Percentiles rank a stretch among this genome's conserved stretches.
Evolutionary conservation across 2,329 filamentous ascomycete genomes (phyloP).

Genomic region (Emergomyces pasteurianus): DNA sequence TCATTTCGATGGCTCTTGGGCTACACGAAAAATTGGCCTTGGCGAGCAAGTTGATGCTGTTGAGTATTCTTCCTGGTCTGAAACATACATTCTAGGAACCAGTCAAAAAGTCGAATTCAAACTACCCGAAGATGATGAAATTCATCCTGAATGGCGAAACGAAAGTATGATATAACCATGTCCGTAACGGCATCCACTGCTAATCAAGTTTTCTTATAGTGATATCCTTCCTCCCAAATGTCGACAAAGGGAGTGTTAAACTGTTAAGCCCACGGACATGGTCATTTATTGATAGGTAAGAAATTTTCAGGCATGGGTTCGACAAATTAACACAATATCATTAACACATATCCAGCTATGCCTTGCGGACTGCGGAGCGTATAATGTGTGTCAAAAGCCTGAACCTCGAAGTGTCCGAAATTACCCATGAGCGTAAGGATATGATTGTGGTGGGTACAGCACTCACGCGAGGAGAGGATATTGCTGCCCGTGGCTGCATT

Average conservation of each 20-base stretch:
- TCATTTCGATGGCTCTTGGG: conserved; percentile 65
- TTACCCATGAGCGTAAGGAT: conserved; percentile 72
- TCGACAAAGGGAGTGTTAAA: conserved; percentile 61
- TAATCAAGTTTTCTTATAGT: conserved; percentile 22
- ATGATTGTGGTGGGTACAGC: conserved; percentile 78
- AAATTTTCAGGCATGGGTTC: not conserved
- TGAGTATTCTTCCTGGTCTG: conserved; percentile 62
- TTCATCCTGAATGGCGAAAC: conserved; percentile 66
- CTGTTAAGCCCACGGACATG: conserved; percentile 67
- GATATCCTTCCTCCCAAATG: conserved; percentile 50
- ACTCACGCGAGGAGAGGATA: conserved; percentile 77
- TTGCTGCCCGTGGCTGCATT: conserved; percentile 70
- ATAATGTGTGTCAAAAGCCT: conserved; percentile 74
- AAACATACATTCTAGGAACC: conserved; percentile 66
- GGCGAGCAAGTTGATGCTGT: conserved; percentile 59
- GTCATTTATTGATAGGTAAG: conserved; percentile 59
- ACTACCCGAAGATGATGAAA: conserved; percentile 74
- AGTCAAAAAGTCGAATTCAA: conserved; percentile 59
- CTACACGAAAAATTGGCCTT: conserved; percentile 59
- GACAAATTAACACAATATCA: not conserved
- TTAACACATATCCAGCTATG: conserved; percentile 33
- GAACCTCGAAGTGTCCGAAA: conserved; percentile 80
- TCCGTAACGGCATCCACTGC: conserved; percentile 3
- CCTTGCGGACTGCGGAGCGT: conserved; percentile 62
- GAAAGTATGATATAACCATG: conserved; percentile 40